Conservation (phyloP, 1,139 yeast species). For the Candida smagusa region DNA sequence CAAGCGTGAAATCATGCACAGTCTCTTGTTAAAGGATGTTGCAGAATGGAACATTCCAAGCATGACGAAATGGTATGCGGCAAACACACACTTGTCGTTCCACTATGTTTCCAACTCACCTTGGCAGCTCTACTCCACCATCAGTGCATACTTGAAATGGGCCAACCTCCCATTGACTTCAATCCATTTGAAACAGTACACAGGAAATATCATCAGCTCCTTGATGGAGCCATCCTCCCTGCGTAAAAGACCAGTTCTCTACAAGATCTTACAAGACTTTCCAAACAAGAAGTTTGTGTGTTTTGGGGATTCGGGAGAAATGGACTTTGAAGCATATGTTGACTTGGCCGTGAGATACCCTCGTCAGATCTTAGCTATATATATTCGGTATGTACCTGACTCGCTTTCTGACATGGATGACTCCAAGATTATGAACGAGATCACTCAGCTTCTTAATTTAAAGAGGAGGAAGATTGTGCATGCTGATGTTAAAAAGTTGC, state of each 20-base stretch:
- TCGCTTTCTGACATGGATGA: slow-evolving; percentile 60
- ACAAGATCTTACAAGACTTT: slow-evolving; percentile 67
- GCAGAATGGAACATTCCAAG: slow-evolving; percentile 69
- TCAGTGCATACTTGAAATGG: slow-evolving; percentile 54
- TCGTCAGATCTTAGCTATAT: slow-evolving; percentile 64
- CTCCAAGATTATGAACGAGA: slow-evolving; percentile 34
- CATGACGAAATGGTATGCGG: slow-evolving; percentile 66
- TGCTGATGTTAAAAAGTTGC: slow-evolving; percentile 21
- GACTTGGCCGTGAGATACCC: slow-evolving; percentile 66
- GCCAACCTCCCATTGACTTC: slow-evolving; percentile 71
- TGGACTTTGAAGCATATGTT: slow-evolving; percentile 87
- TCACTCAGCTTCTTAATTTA: slow-evolving; percentile 18
- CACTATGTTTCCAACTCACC: slow-evolving; percentile 97
- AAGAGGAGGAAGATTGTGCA: slow-evolving; percentile 15
- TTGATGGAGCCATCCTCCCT: slow-evolving; percentile 85
- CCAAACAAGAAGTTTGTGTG: slow-evolving; percentile 75
- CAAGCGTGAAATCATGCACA: slow-evolving; percentile 75
- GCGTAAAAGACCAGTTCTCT: slow-evolving; percentile 66
- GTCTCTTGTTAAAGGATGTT: slow-evolving; percentile 66
- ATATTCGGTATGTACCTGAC: slow-evolving; percentile 73
- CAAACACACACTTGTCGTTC: slow-evolving; percentile 46
- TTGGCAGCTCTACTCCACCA: slow-evolving; percentile 74
- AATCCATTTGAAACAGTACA: slow-evolving; percentile 80
- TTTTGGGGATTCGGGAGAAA: slow-evolving; percentile 95
- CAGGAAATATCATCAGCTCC: slow-evolving; percentile 75